Evolutionary conservation across 78 protist genomes (phyloP).

Genomic region (Speleostelium caveatum): DNA sequence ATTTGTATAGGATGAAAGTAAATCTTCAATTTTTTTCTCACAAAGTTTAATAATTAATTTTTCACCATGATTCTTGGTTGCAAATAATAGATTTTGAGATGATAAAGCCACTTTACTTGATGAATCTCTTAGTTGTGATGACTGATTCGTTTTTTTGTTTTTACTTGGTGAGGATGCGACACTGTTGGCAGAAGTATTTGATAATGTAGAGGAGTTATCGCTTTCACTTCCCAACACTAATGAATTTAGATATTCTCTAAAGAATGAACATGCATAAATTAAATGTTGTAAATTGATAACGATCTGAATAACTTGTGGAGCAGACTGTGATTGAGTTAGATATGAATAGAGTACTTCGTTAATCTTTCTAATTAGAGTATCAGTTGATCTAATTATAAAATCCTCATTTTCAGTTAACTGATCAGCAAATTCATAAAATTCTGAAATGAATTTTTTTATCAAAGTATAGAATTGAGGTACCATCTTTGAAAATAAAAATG

Average conservation of each 20-base stretch:
- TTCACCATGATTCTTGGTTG: conserved; percentile 63
- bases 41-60: conserved; percentile 50
- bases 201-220: background rate
- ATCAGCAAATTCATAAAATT: conserved; percentile 75
- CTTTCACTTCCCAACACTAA: conserved; percentile 33
- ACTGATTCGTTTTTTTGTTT: too few relatives aligned
- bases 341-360: conserved; percentile 31
- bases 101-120: conserved; percentile 24
- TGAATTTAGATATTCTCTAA: conserved; percentile 57
- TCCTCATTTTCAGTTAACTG: conserved; percentile 72
- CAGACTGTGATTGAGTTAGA: conserved; percentile 42
- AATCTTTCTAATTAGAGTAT: conserved; percentile 54
- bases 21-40: conserved; percentile 62
- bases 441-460: conserved; percentile 67
- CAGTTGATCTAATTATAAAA: conserved; percentile 69
- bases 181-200: too few relatives aligned
- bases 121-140: background rate
- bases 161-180: too few relatives aligned
- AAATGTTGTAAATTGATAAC: conserved; percentile 63
- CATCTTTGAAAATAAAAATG: conserved; percentile 77
- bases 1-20: conserved; percentile 68
- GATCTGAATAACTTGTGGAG: conserved; percentile 62
- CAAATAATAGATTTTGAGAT: conserved; percentile 31
- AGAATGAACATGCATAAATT: conserved; percentile 50
- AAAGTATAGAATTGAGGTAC: conserved; percentile 78